Evolutionary conservation across 1,139 yeast species (phyloP).

Genomic region (Pichia sp.): DNA sequence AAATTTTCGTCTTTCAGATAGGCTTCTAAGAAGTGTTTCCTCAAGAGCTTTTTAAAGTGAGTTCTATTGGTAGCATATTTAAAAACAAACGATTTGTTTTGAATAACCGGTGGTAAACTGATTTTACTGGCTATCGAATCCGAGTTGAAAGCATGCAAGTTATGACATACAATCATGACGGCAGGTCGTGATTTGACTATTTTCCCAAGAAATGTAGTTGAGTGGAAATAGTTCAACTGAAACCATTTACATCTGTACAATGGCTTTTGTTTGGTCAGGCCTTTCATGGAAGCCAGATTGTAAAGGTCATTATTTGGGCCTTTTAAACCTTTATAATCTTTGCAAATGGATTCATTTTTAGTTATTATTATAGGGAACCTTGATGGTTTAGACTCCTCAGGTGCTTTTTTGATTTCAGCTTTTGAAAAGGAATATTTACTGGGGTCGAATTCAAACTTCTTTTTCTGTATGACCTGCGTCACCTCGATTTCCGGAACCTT

Average conservation of each 20-base stretch:
- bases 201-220: conserved; percentile 34
- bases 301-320: conserved; percentile 22
- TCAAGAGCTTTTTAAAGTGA: conserved; percentile 35
- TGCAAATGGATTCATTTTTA: conserved; percentile 10
- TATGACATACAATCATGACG: conserved; percentile 25
- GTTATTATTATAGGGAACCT: conserved; percentile 7
- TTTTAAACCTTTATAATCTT: conserved; percentile 10
- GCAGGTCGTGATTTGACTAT: conserved; percentile 48
- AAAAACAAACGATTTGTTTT: conserved; percentile 19
- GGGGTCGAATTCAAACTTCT: too few species aligned
- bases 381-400: conserved; percentile 12
- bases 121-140: conserved; percentile 4
- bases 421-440: conserved; percentile 8
- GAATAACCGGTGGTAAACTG: conserved; percentile 19
- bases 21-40: conserved; percentile 20
- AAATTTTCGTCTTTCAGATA: conserved; percentile 11
- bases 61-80: conserved; percentile 36
- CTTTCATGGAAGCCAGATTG: conserved; percentile 5
- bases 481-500: too few species aligned
- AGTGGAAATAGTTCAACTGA: conserved; percentile 33
- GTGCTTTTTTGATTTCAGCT: conserved; percentile 12
- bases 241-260: conserved; percentile 27
- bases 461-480: too few species aligned
- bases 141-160: conserved; percentile 17
- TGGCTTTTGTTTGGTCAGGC: conserved; percentile 4